These are phyloP conservation scores for Phlyctochytrium arcticum DNA, from an alignment of 192 early-diverging fungal species.

Conservation along the genomic window DNA sequence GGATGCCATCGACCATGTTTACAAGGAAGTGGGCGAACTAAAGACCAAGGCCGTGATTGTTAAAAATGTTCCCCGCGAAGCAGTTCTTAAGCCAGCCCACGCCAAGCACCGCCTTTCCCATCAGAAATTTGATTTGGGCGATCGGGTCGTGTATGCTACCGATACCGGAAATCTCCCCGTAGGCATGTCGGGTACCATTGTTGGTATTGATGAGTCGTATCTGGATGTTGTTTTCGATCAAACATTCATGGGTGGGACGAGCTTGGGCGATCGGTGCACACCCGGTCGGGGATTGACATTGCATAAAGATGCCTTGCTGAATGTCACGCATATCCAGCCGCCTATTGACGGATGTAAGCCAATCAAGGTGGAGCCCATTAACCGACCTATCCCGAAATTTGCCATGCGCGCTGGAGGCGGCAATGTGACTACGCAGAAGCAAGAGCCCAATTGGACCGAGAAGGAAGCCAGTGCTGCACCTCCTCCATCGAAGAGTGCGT, in stretches of 20 bases:
- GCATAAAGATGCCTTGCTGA: conserved; percentile 60
- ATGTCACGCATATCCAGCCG: conserved; percentile 63
- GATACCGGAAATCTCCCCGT: conserved; percentile 74
- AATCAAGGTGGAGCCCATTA: conserved; percentile 3
- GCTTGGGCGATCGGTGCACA: conserved; percentile 59
- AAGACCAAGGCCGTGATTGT: conserved; percentile 33
- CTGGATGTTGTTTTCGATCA: conserved; percentile 88
- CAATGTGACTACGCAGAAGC: neutral
- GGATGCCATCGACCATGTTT: conserved; percentile 43
- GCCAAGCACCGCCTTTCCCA: conserved; percentile 62
- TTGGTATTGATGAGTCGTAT: conserved; percentile 68
- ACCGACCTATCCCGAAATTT: conserved; percentile 14
- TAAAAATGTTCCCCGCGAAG: conserved; percentile 49
- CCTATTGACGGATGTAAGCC: conserved; percentile 22
- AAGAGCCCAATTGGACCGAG: neutral
- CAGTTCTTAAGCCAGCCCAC: conserved; percentile 77
- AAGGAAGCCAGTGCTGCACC: neutral
- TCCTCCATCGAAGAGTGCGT: neutral
- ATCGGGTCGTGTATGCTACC: conserved; percentile 74
- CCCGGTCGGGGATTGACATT: conserved; percentile 65
- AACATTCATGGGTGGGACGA: conserved; percentile 72
- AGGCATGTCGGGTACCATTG: conserved; percentile 77
- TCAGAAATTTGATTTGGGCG: conserved; percentile 82
- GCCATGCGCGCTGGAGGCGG: conserved; percentile 16
- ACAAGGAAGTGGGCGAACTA: conserved; percentile 12